A percentile compares a stretch with the other conserved stretches of the same genome.
These are phyloP conservation scores for Quercus glauca DNA, from an alignment of 306 rosid species.

Conservation along the genomic window DNA sequence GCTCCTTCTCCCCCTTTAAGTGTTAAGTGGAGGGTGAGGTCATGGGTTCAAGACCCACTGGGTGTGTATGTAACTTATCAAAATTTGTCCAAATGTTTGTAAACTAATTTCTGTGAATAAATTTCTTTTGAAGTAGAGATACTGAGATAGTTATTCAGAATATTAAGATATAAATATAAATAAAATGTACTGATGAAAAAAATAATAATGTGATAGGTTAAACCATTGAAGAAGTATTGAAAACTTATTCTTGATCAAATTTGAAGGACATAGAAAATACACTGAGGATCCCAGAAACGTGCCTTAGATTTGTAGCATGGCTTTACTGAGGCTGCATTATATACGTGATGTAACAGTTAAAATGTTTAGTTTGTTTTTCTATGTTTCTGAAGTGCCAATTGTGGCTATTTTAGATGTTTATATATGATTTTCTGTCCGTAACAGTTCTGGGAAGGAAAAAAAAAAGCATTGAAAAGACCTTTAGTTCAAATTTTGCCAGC, in stretches of 20 bases:
- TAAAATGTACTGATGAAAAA: too few relatives aligned
- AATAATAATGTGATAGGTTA: too few relatives aligned
- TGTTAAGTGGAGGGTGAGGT: too few relatives aligned
- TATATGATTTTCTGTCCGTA: not conserved
- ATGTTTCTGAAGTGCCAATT: conserved; percentile 2
- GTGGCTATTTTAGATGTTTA: not conserved
- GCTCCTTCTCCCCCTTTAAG: too few relatives aligned
- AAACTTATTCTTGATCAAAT: not conserved
- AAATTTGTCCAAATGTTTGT: too few relatives aligned
- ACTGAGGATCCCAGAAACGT: not conserved
- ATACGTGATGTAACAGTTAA: not conserved
- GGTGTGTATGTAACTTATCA: too few relatives aligned
- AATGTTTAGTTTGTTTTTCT: not conserved
- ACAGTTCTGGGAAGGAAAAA: not conserved
- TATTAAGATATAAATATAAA: not conserved
- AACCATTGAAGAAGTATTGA: not conserved
- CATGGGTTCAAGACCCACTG: too few relatives aligned
- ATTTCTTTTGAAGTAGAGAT: too few relatives aligned
- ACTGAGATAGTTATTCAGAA: not conserved
- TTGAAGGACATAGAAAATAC: not conserved
- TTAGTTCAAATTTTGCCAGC: not conserved
- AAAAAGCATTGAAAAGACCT: not conserved
- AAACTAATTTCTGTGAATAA: too few relatives aligned
- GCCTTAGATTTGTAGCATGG: not conserved
- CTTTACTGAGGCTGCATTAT: not conserved